These are phyloP conservation scores for Aspergillus tanneri DNA, from an alignment of 2,329 filamentous ascomycete genomes.

Conservation along the genomic window DNA sequence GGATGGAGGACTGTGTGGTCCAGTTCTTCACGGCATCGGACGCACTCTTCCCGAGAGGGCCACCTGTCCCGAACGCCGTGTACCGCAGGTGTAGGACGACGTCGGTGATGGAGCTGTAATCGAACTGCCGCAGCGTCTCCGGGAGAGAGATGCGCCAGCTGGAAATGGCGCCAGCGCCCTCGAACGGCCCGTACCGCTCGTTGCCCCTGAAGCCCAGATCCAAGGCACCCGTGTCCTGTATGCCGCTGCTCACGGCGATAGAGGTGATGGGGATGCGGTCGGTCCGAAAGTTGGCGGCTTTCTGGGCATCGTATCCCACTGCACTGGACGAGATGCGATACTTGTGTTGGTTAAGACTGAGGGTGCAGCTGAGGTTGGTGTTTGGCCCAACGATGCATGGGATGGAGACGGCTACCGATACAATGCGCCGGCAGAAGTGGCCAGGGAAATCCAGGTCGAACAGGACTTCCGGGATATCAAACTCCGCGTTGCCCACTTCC, in stretches of 20 bases:
- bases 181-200: not conserved
- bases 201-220: not conserved
- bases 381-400: not conserved
- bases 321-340: not conserved
- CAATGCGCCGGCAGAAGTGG: slow-evolving; percentile 2
- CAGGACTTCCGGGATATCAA: not conserved
- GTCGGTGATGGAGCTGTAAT: not conserved
- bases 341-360: not conserved
- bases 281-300: not conserved
- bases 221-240: not conserved
- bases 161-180: not conserved
- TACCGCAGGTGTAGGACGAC: not conserved
- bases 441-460: slow-evolving; percentile 6
- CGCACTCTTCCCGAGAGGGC: no score
- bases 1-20: no score
- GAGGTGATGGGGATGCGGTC: not conserved
- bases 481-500: not conserved
- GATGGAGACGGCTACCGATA: not conserved
- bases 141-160: not conserved
- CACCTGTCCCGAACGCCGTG: not conserved
- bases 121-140: not conserved
- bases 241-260: not conserved
- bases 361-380: not conserved
- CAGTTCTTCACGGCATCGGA: no score
- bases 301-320: not conserved